Conservation (phyloP, 148 eudicot species). For the Rhododendron ferrugineum region DNA sequence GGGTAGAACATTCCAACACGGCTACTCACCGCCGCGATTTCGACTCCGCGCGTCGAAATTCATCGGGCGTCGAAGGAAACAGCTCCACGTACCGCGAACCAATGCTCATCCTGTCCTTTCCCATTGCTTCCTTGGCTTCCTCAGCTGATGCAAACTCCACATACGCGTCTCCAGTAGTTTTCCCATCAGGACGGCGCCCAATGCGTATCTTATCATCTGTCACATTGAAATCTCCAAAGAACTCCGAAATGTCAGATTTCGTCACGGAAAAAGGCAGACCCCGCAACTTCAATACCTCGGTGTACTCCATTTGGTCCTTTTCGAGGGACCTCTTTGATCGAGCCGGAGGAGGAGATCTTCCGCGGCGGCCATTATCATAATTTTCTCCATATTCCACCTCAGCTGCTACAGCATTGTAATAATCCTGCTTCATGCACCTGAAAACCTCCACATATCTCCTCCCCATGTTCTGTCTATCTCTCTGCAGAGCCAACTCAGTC, state of each 20-base stretch:
- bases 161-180: conserved; percentile 82
- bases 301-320: conserved; percentile 68
- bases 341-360: conserved; percentile 48
- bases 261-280: conserved; percentile 79
- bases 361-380: conserved; percentile 33
- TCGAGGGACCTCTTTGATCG: conserved; percentile 55
- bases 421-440: conserved; percentile 77
- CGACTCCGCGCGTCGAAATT: conserved; percentile 65
- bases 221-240: conserved; percentile 53
- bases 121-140: conserved; percentile 84
- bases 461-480: conserved; percentile 75
- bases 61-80: conserved; percentile 73
- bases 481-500: conserved; percentile 64
- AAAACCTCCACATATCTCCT: conserved; percentile 88
- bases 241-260: conserved; percentile 52
- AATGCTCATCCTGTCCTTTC: conserved; percentile 75
- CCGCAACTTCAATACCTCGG: conserved; percentile 65
- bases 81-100: conserved; percentile 84
- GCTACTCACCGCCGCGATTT: conserved; percentile 47
- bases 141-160: conserved; percentile 76
- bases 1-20: neutral
- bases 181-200: conserved; percentile 75
- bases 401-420: conserved; percentile 75
- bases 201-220: conserved; percentile 56
- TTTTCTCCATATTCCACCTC: conserved; percentile 61